Base-by-base conservation (phyloP, 257 asterid genomes). In the Jacaranda mimosifolia region DNA sequence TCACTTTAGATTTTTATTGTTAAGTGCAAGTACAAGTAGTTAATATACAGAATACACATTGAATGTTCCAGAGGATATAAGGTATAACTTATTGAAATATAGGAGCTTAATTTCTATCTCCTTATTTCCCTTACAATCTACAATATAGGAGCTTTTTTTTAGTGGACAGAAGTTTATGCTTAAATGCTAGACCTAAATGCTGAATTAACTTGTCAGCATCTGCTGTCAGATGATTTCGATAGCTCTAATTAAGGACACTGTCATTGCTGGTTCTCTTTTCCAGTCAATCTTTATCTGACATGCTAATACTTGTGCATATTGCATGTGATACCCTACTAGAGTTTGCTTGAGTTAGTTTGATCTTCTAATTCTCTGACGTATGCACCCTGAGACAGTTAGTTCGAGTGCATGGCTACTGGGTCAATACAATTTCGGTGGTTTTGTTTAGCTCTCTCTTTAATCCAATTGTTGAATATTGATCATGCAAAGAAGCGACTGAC, bases 401-500 rank as follows among this genome's bases (percentile, higher is more conserved):
- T 39, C 14, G 7, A 32, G 48, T 59, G 65, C 39, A 49, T 63
- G 21, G 7, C 52, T 48, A 15, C 52, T 18, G 15, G 71, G 11
- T 66, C 48, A 40, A 73, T 56, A 43, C 11, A 65, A 15, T 62
- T 64, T 70, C 9, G 36, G 55, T 43, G 71, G 42, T 68, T 15
- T 63, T 26, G 32, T 49, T 19, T 32, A 12, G 42, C 26, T 69
- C 58, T 38, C 21, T 69, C 11, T 74, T 21, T 75, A 74, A 64
- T 68, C 70, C 45, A 51, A 58, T 59, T 78, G 60, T 48, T 53
- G 65, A 68, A 42, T 49, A 46, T 72, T 57, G 60, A 58, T 66
- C 71, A 7, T 76, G 76, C 70, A 55, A 72, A 56, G 77, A 71
- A 75, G 70, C 75, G 15, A 53, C 63, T 26, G 56, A 60, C 32